A percentile compares a stretch with the other conserved stretches of the same genome.
phyloP scores from a whole-genome alignment of 116 monocot genomes.

The Trichopus zeylanicus region DNA sequence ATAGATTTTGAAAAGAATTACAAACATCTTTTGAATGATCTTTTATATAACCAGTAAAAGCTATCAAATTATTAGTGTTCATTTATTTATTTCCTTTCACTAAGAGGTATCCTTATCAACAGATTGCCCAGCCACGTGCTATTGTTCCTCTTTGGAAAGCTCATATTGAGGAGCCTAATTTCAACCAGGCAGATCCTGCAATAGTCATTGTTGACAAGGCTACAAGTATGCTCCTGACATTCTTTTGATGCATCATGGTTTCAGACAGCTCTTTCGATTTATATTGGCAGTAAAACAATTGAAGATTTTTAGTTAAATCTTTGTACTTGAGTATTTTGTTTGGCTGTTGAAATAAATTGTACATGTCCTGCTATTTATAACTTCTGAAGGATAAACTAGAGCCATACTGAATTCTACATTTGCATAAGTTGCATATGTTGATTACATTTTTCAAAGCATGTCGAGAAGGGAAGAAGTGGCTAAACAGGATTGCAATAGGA shows the following conservation, averaged over 20 bases:
- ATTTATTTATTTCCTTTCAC: background rate
- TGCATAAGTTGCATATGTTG: background rate
- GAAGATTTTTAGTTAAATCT: background rate
- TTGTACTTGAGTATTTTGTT: background rate
- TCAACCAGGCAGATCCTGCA: conserved; percentile 62
- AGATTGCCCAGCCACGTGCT: conserved; percentile 52
- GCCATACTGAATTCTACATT: background rate
- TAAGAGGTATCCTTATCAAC: conserved; percentile 3
- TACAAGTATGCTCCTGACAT: conserved; percentile 41
- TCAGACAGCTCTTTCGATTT: background rate
- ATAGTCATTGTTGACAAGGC: conserved; percentile 58
- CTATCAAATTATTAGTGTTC: background rate
- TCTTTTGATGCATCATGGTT: background rate
- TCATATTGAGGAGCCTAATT: conserved; percentile 59
- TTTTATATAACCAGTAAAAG: background rate
- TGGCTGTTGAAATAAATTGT: background rate
- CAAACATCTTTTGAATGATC: background rate
- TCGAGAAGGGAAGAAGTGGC: background rate
- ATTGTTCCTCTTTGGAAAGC: conserved; percentile 62
- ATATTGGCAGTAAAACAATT: background rate
- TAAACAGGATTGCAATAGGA: background rate
- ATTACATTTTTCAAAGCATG: background rate
- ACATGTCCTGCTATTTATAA: background rate
- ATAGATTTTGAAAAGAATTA: background rate
- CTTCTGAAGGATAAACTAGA: background rate